Conservation (phyloP, 2,329 filamentous ascomycete species). For the Samsoniella hepiali region DNA sequence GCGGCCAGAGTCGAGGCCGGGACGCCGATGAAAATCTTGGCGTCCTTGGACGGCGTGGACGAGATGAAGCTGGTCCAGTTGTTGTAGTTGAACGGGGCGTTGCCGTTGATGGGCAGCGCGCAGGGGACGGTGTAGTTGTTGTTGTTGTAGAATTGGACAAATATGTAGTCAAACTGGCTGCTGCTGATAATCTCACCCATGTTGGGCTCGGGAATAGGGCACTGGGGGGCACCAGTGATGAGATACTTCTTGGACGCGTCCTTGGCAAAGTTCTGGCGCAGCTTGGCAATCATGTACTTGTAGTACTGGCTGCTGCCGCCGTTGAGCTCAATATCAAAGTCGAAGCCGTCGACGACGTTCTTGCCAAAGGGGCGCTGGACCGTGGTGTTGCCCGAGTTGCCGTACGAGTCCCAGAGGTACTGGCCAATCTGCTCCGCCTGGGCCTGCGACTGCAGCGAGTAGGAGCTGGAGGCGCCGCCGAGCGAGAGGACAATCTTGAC, state of each 20-base stretch:
- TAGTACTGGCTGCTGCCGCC: conserved; percentile 24
- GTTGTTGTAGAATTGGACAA: conserved; percentile 50
- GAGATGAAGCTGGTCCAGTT: conserved; percentile 28
- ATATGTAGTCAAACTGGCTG: conserved; percentile 40
- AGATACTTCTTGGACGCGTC: conserved; percentile 32
- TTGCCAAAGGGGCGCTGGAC: conserved; percentile 23
- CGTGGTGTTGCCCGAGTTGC: conserved; percentile 17
- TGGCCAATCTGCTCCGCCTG: conserved; percentile 25
- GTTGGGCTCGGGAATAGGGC: conserved; percentile 34
- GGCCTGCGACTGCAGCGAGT: conserved; percentile 21
- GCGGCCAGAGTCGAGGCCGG: conserved; percentile 32
- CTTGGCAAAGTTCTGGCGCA: conserved; percentile 24
- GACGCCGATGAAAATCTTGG: conserved; percentile 31
- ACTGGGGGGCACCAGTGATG: conserved; percentile 47
- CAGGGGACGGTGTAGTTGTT: conserved; percentile 33
- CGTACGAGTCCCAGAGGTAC: conserved; percentile 26
- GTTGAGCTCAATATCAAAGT: conserved; percentile 26
- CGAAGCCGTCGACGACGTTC: conserved; percentile 23
- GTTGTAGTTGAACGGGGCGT: conserved; percentile 25
- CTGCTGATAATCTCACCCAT: conserved; percentile 42
- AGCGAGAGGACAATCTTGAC: conserved; percentile 23
- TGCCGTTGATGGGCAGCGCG: conserved; percentile 20
- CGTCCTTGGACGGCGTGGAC: conserved; percentile 25
- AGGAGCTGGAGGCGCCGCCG: conserved; percentile 22
- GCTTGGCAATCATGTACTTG: conserved; percentile 23